Conservation (phyloP, 306 rosid genomes). For the Geum urbanum region DNA sequence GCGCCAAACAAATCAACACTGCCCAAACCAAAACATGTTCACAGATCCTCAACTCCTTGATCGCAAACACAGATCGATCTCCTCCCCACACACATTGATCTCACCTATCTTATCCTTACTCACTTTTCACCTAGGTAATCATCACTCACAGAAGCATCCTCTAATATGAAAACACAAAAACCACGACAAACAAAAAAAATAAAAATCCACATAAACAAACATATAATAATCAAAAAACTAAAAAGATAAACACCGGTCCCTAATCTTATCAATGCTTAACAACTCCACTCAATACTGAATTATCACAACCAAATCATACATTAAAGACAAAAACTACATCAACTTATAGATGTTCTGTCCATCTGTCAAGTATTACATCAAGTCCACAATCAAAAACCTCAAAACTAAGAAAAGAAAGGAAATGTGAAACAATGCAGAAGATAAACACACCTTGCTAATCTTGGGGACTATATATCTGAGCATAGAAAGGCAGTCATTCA, state of each 20-base stretch:
- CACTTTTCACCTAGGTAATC: slow-evolving; percentile 16
- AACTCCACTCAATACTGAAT: no score
- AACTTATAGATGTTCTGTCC: slow-evolving; percentile 98
- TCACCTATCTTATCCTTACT: slow-evolving; percentile 33
- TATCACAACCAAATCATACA: no score
- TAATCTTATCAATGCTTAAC: no score
- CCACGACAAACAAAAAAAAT: not conserved
- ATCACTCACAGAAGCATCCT: slow-evolving; percentile 40
- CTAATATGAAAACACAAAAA: slow-evolving; percentile 24
- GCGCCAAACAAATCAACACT: slow-evolving; percentile 82
- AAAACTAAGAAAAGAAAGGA: not conserved
- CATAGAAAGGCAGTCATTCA: slow-evolving; percentile 86
- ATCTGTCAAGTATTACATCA: slow-evolving; percentile 41
- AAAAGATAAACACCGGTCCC: not conserved
- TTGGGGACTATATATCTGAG: slow-evolving; percentile 88
- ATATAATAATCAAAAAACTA: not conserved
- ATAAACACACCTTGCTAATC: slow-evolving; percentile 70
- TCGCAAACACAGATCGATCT: slow-evolving; percentile 56
- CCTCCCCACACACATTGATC: slow-evolving; percentile 49
- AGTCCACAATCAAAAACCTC: slow-evolving; percentile 19
- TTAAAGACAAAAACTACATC: no score
- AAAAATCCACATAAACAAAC: not conserved
- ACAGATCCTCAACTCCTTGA: slow-evolving; percentile 44
- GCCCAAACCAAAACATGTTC: slow-evolving; percentile 52
- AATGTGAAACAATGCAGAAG: not conserved